Percentiles rank a stretch among this genome's conserved stretches.
Conservation (phyloP, 1,284 basidiomycete genomes). For the Leccinum variabile region DNA sequence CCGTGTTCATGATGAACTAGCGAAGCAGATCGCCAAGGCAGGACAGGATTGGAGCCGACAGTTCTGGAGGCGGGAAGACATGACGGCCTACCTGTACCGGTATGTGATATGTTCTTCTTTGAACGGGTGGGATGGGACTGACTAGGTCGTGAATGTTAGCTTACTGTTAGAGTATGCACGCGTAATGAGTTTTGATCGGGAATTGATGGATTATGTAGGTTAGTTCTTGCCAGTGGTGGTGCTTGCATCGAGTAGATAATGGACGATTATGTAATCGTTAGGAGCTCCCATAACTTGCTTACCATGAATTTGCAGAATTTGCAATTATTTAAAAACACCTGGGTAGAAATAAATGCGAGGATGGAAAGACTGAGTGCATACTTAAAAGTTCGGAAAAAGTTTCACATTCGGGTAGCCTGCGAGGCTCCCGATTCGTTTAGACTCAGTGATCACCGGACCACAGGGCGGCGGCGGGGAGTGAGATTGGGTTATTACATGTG, state of each 20-base stretch:
- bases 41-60: conserved; percentile 60
- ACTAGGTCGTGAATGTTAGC: conserved; percentile 20
- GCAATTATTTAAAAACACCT: too few species aligned
- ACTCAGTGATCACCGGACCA: too few species aligned
- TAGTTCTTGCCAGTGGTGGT: conserved; percentile 1
- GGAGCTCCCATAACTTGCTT: background rate
- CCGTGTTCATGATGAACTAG: conserved; percentile 56
- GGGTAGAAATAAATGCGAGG: background rate
- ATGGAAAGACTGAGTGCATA: background rate
- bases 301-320: too few species aligned
- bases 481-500: background rate
- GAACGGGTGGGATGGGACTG: background rate
- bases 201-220: conserved; percentile 25
- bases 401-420: too few species aligned
- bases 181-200: conserved; percentile 25
- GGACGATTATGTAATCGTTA: background rate
- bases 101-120: conserved; percentile 22
- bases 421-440: too few species aligned
- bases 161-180: conserved; percentile 38
- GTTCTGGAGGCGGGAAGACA: conserved; percentile 65
- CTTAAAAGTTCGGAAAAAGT: too few species aligned
- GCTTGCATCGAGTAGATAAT: background rate
- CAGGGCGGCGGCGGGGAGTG: too few species aligned
- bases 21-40: conserved; percentile 52
- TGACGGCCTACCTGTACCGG: conserved; percentile 65